These are phyloP conservation scores for Cladochytrium replicatum DNA, from an alignment of 192 early-diverging fungal genomes.

Conservation along the genomic window DNA sequence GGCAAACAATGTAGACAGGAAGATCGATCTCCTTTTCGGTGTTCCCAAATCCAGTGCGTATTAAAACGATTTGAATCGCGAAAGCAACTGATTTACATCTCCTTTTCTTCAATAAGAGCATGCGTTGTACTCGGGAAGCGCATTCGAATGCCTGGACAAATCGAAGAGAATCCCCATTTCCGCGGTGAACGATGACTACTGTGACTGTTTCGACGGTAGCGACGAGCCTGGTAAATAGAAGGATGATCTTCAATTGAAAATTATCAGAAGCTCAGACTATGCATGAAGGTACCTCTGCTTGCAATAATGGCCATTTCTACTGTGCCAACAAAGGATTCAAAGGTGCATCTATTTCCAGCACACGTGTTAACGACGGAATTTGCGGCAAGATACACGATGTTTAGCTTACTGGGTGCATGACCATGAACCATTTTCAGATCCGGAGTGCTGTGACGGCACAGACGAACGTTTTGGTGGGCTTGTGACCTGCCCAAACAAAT, in stretches of 20 bases:
- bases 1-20: no score
- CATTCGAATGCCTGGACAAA: conserved; percentile 65
- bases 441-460: conserved; percentile 90
- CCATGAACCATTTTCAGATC: conserved; percentile 42
- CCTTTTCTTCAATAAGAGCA: no score
- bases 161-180: conserved; percentile 54
- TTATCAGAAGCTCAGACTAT: no score
- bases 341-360: conserved; percentile 51
- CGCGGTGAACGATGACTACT: conserved; percentile 92
- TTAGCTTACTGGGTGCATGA: no score
- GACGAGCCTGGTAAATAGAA: conserved; percentile 86
- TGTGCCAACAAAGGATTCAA: conserved; percentile 73
- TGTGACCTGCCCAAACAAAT: conserved; percentile 63
- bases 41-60: no score
- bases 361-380: conserved; percentile 85
- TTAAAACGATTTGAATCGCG: no score
- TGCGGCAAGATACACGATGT: conserved; percentile 76
- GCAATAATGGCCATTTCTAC: conserved; percentile 66
- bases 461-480: conserved; percentile 68
- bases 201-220: conserved; percentile 88
- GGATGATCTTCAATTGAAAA: no score
- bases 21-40: no score
- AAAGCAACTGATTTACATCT: no score
- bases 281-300: conserved; percentile 95
- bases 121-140: no score